Evolutionary conservation across 805 yeast genomes (phyloP), one percentile per base, ranked within the genome.

Genomic region (Pichia cephalocereana): DNA sequence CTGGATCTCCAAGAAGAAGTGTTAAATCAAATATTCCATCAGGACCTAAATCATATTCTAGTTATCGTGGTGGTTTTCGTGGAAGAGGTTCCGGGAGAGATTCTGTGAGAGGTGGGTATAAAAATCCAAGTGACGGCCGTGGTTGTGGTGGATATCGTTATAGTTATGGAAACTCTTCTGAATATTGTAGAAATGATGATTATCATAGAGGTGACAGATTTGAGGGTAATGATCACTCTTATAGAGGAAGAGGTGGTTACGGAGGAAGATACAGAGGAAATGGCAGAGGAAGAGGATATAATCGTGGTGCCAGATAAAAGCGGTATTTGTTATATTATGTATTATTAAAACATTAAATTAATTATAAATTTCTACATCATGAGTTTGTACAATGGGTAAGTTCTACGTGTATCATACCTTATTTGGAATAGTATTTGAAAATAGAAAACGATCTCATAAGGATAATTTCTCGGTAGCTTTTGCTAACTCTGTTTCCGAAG

Each of bases 1-100:
- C 58, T 12, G 26, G 50, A 9, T 46, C 56, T 26, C 54, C 38
- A 34, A 40, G 19, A 40, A 44, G 37, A 41, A 42, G 38, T 36
- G 50, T 31, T 17, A 38, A 36, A 27, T 17, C 8, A 10, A 31
- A 32, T 18, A 27, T 32, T 19, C 47, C 44, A 8, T 26, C 36
- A 6, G 48, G 48, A 3, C 48, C 50, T 15, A 43, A 43, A 41
- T 34, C n/a, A 8, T 17, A 26, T 23, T 11, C 18, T 10, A 40
- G 39, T 12, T 14, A 34, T 34, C 49, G 40, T 18, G 51, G 30
- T 42, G 47, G 8, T n/a, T 37, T 30, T 36, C 43, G 41, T 12
- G 46, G 46, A 27, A 31, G 50, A 36, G n/a, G 12, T 36, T n/a
- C 40, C 3, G 43, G 45, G 11, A 32, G 27, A 10, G 32, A 31